These are phyloP conservation scores for Epithemia pelagica DNA, from an alignment of 108 stramenopile species.

Conservation along the genomic window DNA sequence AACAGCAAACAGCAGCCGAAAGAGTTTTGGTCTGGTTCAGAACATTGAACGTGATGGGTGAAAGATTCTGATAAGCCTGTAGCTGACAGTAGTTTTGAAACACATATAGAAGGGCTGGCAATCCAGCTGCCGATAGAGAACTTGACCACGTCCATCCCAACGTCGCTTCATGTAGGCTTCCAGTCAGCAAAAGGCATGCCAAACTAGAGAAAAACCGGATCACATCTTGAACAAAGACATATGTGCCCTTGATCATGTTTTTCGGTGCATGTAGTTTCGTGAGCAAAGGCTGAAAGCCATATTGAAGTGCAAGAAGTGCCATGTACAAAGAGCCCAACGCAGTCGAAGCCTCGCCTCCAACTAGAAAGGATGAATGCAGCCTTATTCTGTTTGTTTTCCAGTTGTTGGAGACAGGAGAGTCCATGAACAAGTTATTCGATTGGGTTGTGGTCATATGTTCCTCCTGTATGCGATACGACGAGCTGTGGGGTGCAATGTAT, in stretches of 20 bases:
- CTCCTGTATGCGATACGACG: too few species aligned
- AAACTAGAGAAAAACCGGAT: constrained; percentile 39
- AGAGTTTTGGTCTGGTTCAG: constrained; percentile 92
- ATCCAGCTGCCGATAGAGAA: constrained; percentile 44
- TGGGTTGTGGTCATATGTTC: too few species aligned
- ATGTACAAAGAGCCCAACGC: constrained; percentile 20
- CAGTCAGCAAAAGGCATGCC: constrained; percentile 29
- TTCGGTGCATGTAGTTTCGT: constrained; percentile 49
- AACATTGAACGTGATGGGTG: constrained; percentile 76
- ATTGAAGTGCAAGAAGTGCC: constrained; percentile 67
- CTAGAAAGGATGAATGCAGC: constrained; percentile 1
- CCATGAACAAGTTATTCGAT: background rate
- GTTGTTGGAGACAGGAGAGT: background rate
- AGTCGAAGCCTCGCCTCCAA: background rate
- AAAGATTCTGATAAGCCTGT: constrained; percentile 65
- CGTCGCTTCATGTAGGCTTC: constrained; percentile 22
- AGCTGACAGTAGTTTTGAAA: constrained; percentile 71
- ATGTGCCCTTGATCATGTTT: constrained; percentile 47
- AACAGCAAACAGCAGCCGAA: constrained; percentile 80
- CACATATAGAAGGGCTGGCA: constrained; percentile 68
- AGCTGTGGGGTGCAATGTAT: too few species aligned
- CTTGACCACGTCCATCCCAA: constrained; percentile 35
- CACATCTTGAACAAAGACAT: constrained; percentile 58
- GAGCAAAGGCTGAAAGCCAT: constrained; percentile 62
- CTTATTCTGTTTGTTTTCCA: background rate